These are phyloP conservation scores for Lepiota subincarnata DNA, from an alignment of 768 basidiomycete species.

Conservation along the genomic window DNA sequence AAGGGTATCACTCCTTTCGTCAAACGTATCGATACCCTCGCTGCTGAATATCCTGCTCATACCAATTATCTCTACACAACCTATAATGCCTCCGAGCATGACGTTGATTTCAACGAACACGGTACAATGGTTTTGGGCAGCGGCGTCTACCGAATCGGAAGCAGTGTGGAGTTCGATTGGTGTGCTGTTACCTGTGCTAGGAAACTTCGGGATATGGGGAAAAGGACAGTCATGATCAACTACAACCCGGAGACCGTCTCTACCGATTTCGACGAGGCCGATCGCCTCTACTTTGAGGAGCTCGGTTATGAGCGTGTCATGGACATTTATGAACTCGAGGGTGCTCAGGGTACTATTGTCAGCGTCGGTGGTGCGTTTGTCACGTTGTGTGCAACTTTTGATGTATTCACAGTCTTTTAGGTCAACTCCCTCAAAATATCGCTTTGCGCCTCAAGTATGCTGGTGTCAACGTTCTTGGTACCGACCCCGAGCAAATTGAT, in stretches of 20 bases:
- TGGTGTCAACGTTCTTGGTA: slow-evolving; percentile 92
- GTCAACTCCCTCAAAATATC: slow-evolving; percentile 98
- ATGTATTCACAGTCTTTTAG: slow-evolving; percentile 31
- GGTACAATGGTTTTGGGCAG: slow-evolving; percentile 99
- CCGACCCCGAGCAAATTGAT: slow-evolving; percentile 93
- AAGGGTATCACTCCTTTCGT: slow-evolving; percentile 92
- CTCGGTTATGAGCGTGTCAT: slow-evolving; percentile 97
- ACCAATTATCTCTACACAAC: slow-evolving; percentile 99
- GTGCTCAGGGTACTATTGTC: slow-evolving; percentile 90
- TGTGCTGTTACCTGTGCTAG: slow-evolving; percentile 99
- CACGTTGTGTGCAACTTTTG: not conserved
- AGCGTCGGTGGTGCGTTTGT: slow-evolving; percentile 81
- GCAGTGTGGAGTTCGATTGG: slow-evolving; percentile 99
- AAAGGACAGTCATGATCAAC: slow-evolving; percentile 98
- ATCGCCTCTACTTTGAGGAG: slow-evolving; percentile 97
- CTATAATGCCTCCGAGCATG: slow-evolving; percentile 95
- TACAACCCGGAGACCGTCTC: slow-evolving; percentile 99
- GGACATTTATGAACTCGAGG: slow-evolving; percentile 98
- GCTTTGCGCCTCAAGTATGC: slow-evolving; percentile 90
- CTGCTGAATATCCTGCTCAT: slow-evolving; percentile 97
- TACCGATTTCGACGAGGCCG: slow-evolving; percentile 99
- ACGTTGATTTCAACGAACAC: slow-evolving; percentile 92
- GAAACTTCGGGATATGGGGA: slow-evolving; percentile 87
- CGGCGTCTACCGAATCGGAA: slow-evolving; percentile 97
- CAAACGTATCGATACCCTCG: slow-evolving; percentile 98